Evolutionary conservation across 2,329 filamentous ascomycete species (phyloP), one percentile per base, ranked within the genome.

Genomic region (Sclerotinia subarctica): DNA sequence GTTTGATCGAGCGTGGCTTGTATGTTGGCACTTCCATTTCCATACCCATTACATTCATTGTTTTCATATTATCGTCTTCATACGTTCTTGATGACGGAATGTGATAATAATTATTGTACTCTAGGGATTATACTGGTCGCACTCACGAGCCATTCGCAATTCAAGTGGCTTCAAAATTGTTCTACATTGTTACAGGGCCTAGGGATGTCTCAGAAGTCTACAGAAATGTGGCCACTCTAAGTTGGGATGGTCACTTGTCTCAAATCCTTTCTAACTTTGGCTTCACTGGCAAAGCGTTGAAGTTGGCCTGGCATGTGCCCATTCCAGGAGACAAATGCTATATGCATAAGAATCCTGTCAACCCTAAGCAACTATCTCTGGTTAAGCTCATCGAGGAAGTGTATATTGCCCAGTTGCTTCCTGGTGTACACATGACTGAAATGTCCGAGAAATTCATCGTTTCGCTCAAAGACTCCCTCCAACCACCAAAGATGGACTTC

Each of bases 311-410:
- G 59, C 46, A 63, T 46, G 46, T 35, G 26, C 59, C 59, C 24
- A 52, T 63, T 21, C 59, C 59, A 3, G 59, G 59, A 24, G 59
- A 63, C 15, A 52, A 63, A 38, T 63, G 59, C 21, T 63, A 64
- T n/a, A 29, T 64, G 60, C 60, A 64, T 38, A 52, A 64, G 8
- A 53, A 64, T 29, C 60, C 60, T 6, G 60, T 52, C 32, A 64
- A 64, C n/a, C 60, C 60, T 24, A 64, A 64, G 47, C 60, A 64
- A 29, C 21, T 63, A 19, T 26, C 47, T 38, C n/a, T 64, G 2
- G 29, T 64, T 29, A 64, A 64, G 11, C 24, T 64, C 47, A 64
- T 64, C 21, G 60, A 64, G 35, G 60, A 64, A n/a, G 29, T 64
- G 1, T 64, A 64, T 35, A 64, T 64, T 21, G 60, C 60, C 17